These are phyloP conservation scores for Mycocentrospora acerina DNA, from an alignment of 2,329 filamentous ascomycete genomes.

Conservation along the genomic window DNA sequence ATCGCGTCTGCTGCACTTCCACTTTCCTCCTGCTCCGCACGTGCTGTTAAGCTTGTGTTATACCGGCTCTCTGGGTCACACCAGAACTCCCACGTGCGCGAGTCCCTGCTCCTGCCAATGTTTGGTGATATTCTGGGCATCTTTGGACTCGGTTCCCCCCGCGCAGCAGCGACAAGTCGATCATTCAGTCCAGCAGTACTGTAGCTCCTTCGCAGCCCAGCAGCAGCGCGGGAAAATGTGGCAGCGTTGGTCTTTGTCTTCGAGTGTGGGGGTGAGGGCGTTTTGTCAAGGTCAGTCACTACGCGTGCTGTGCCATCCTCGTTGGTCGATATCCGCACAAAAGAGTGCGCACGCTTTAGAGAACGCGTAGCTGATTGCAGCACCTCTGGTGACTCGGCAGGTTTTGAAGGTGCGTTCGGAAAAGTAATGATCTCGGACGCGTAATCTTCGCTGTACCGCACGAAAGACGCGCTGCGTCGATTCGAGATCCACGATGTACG, in stretches of 20 bases:
- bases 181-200: conserved; percentile 59
- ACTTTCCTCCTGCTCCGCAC: conserved; percentile 76
- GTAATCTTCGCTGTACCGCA: conserved; percentile 37
- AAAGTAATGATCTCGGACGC: conserved; percentile 33
- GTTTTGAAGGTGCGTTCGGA: conserved; percentile 22
- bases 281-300: conserved; percentile 66
- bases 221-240: conserved; percentile 41
- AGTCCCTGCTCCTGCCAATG: conserved; percentile 78
- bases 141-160: conserved; percentile 34
- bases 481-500: conserved; percentile 49
- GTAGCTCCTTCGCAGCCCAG: conserved; percentile 67
- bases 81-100: conserved; percentile 87
- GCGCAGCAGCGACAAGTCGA: conserved; percentile 28
- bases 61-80: conserved; percentile 79
- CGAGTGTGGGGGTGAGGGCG: conserved; percentile 65
- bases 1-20: conserved; percentile 82
- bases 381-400: conserved; percentile 46
- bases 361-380: conserved; percentile 48
- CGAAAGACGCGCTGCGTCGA: conserved; percentile 47
- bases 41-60: conserved; percentile 67
- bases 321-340: conserved; percentile 77
- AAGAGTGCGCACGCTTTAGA: conserved; percentile 48
- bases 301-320: conserved; percentile 90
- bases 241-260: conserved; percentile 53
- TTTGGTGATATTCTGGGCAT: conserved; percentile 53